Evolutionary conservation across 2,329 filamentous ascomycete genomes (phyloP).

Genomic region (Ambrosiella beaveri): DNA sequence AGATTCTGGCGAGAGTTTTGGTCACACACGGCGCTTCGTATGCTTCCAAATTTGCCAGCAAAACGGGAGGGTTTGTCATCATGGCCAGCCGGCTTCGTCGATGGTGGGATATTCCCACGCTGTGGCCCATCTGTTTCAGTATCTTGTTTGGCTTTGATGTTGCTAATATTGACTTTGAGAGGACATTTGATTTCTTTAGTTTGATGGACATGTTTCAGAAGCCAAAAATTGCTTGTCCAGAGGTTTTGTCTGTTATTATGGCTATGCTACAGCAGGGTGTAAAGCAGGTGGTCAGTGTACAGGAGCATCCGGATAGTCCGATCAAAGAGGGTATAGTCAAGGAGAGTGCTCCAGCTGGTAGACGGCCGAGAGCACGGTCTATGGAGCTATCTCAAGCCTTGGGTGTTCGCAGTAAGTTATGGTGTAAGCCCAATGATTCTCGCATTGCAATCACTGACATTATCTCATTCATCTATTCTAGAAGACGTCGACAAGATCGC

Average conservation of each 20-base stretch:
- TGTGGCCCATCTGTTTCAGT: conserved; percentile 81
- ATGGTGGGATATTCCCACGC: conserved; percentile 72
- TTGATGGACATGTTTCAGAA: conserved; percentile 58
- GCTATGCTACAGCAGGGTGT: conserved; percentile 78
- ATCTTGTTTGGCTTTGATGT: conserved; percentile 77
- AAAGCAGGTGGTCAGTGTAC: conserved; percentile 47
- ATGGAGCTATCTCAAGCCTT: conserved; percentile 50
- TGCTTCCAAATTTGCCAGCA: conserved; percentile 64
- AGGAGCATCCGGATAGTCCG: conserved; percentile 42
- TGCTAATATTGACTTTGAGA: conserved; percentile 53
- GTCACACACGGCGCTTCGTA: conserved; percentile 69
- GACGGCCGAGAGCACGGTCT: conserved; percentile 35
- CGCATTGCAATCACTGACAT: background rate
- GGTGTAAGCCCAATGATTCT: background rate
- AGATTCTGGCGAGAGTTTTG: conserved; percentile 68
- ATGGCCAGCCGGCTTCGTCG: conserved; percentile 65
- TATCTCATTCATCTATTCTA: background rate
- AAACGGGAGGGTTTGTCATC: conserved; percentile 74
- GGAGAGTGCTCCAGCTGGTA: conserved; percentile 13
- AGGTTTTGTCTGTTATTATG: conserved; percentile 62
- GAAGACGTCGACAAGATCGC: conserved; percentile 15
- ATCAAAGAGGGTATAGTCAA: conserved; percentile 1
- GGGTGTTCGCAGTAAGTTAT: conserved; percentile 33
- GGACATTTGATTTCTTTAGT: conserved; percentile 55
- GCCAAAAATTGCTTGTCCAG: conserved; percentile 53